Conservation (phyloP, 2,329 filamentous ascomycete genomes). For the Lachnellula hyalina region DNA sequence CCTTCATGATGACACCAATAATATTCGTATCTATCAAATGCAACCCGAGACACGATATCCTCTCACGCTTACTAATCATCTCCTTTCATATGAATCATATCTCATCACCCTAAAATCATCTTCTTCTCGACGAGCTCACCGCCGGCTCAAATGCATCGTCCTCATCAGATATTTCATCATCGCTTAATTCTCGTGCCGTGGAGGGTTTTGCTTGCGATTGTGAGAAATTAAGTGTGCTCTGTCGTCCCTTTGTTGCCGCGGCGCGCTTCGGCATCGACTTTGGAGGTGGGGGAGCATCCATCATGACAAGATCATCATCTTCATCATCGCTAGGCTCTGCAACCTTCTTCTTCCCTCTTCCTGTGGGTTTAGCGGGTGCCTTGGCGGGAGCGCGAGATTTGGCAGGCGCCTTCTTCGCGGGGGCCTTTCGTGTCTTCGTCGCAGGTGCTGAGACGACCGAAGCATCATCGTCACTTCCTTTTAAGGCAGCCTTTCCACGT, state of each 20-base stretch:
- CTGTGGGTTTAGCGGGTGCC: conserved; percentile 31
- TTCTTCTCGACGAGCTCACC: conserved; percentile 9
- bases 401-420: conserved; percentile 36
- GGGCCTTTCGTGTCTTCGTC: conserved; percentile 34
- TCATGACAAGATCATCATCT: conserved; percentile 48
- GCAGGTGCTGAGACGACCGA: conserved; percentile 29
- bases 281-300: conserved; percentile 39
- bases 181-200: conserved; percentile 53
- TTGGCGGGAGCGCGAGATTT: conserved; percentile 36
- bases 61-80: not conserved
- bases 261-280: conserved; percentile 31
- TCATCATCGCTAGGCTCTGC: conserved; percentile 35
- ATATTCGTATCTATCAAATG: not conserved
- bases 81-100: not conserved
- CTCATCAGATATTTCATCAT: conserved; percentile 57
- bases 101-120: not conserved
- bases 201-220: conserved; percentile 33
- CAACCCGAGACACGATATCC: not conserved
- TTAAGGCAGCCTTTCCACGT: conserved; percentile 35
- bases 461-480: conserved; percentile 51
- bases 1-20: not conserved
- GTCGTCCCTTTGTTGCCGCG: conserved; percentile 33
- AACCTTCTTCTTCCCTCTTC: conserved; percentile 40
- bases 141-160: conserved; percentile 53
- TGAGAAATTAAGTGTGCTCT: conserved; percentile 48